A percentile compares a stretch with the other conserved stretches of the same genome.
Evolutionary conservation across 1,139 yeast genomes (phyloP).

Genomic region (Magnusiomyces tetraspermus): DNA sequence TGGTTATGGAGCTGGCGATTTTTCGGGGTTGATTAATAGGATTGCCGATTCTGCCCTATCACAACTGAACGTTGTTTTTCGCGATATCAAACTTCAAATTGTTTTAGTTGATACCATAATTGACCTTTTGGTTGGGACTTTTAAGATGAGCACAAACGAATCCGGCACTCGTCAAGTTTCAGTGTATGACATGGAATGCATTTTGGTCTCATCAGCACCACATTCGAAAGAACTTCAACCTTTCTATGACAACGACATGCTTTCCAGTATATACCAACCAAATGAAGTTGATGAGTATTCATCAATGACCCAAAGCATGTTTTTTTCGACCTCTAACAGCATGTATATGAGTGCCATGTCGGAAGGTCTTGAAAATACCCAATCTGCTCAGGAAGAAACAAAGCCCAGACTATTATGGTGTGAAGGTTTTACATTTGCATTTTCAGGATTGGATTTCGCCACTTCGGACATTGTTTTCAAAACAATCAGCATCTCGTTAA

Average conservation of each 20-base stretch:
- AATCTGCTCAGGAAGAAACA: constrained; percentile 7
- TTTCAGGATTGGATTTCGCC: constrained; percentile 19
- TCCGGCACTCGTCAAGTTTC: constrained; percentile 42
- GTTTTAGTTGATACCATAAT: constrained; percentile 42
- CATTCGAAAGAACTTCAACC: background rate
- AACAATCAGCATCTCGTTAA: constrained; percentile 37
- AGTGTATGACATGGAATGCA: constrained; percentile 33
- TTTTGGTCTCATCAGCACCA: background rate
- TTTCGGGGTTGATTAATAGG: constrained; percentile 49
- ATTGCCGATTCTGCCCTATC: constrained; percentile 66
- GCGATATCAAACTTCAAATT: constrained; percentile 39
- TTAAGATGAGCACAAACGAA: constrained; percentile 35
- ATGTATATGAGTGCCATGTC: constrained; percentile 69
- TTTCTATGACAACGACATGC: background rate
- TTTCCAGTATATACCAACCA: background rate
- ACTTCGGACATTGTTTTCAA: constrained; percentile 43
- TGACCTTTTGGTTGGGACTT: constrained; percentile 37
- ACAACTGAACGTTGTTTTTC: constrained; percentile 44
- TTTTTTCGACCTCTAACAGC: constrained; percentile 59
- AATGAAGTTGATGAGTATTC: background rate
- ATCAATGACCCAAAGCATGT: constrained; percentile 12
- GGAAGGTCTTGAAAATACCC: constrained; percentile 8
- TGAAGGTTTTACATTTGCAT: constrained; percentile 16
- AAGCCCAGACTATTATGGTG: constrained; percentile 19
- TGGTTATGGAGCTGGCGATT: constrained; percentile 29